A percentile compares a stretch with the other conserved stretches of the same genome.
phyloP scores from a whole-genome alignment of 2,329 filamentous ascomycete species.

The Arthroderma sp. region DNA sequence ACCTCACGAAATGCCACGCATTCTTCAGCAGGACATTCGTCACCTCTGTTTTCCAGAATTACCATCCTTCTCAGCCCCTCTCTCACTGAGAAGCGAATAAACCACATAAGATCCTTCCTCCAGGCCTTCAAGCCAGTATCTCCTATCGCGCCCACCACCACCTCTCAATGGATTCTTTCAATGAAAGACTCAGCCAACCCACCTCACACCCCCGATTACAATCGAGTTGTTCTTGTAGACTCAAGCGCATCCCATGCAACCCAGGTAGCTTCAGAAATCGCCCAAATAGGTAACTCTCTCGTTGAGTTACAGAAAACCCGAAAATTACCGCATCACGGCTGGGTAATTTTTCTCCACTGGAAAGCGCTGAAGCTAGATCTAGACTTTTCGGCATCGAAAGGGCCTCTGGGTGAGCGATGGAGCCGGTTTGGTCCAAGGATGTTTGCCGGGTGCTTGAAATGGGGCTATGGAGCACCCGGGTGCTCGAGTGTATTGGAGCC shows the following conservation, averaged over 20 bases:
- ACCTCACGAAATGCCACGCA: neutral
- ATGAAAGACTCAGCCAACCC: neutral
- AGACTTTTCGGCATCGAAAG: neutral
- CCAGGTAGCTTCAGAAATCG: conserved; percentile 5
- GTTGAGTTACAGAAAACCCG: conserved; percentile 11
- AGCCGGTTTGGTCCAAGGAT: conserved; percentile 15
- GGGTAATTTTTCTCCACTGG: conserved; percentile 22
- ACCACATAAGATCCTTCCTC: neutral
- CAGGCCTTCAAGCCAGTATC: neutral
- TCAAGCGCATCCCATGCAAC: conserved; percentile 1
- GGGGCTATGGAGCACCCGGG: conserved; percentile 10
- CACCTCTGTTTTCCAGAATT: neutral
- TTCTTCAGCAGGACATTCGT: no score
- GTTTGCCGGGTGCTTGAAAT: conserved; percentile 23
- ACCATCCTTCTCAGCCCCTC: conserved; percentile 1
- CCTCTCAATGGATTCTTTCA: conserved; percentile 1
- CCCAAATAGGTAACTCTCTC: conserved; percentile 16
- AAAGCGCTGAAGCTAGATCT: conserved; percentile 4
- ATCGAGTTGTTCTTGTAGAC: conserved; percentile 20
- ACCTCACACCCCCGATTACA: neutral
- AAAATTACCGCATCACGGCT: conserved; percentile 12
- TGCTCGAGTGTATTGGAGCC: neutral
- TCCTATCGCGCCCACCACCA: neutral
- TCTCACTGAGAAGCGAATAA: neutral
- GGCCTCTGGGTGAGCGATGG: conserved; percentile 15